These are phyloP conservation scores for Nidula niveotomentosa DNA, from an alignment of 1,284 basidiomycete species.

Conservation along the genomic window DNA sequence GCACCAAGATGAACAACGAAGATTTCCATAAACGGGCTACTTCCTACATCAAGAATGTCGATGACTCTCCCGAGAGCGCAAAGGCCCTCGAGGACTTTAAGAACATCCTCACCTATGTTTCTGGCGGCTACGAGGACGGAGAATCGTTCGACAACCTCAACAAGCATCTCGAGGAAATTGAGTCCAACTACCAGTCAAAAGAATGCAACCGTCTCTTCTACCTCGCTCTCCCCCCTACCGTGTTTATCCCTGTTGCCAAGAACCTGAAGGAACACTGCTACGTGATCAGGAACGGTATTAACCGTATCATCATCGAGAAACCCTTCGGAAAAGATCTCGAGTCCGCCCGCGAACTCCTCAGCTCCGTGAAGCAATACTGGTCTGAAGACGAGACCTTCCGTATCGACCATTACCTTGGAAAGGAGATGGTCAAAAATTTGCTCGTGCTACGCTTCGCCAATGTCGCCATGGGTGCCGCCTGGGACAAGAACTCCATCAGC, in stretches of 20 bases:
- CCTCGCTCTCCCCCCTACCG: conserved; percentile 91
- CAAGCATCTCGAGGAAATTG: conserved; percentile 76
- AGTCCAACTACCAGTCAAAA: conserved; percentile 64
- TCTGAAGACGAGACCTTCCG: conserved; percentile 95
- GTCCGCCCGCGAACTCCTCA: conserved; percentile 80
- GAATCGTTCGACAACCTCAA: conserved; percentile 78
- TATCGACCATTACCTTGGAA: conserved; percentile 97
- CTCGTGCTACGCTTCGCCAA: conserved; percentile 95
- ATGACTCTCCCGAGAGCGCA: conserved; percentile 56
- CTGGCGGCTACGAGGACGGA: conserved; percentile 86
- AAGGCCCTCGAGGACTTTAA: conserved; percentile 82
- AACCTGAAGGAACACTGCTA: conserved; percentile 86
- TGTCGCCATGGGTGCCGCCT: conserved; percentile 80
- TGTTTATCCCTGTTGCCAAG: conserved; percentile 87
- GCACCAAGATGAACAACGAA: conserved; percentile 89
- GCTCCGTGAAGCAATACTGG: conserved; percentile 84
- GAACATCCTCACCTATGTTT: conserved; percentile 74
- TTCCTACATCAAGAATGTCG: conserved; percentile 80
- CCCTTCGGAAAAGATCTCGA: conserved; percentile 95
- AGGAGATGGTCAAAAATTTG: conserved; percentile 99
- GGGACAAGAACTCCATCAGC: conserved; percentile 94
- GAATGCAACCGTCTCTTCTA: conserved; percentile 86
- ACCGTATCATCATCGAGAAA: conserved; percentile 95
- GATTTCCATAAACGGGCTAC: conserved; percentile 87
- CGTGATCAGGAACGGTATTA: conserved; percentile 62